Conservation (phyloP, 163 green algal genomes). For the Chlamydomonas reinhardtii region DNA sequence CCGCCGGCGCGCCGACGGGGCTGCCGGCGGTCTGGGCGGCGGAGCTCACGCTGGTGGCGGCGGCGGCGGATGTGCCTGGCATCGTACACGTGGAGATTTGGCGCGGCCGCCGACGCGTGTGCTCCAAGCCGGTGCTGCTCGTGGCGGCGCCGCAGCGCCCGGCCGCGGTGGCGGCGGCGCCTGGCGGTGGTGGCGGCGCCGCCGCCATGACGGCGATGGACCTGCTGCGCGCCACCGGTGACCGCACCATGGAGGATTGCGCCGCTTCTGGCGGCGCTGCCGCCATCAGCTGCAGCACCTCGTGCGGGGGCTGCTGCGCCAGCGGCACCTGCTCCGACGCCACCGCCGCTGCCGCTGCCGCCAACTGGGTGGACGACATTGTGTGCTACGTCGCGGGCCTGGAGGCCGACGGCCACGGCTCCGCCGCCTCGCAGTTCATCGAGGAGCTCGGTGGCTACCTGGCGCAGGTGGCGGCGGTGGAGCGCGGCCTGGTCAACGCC, state of each 20-base stretch:
- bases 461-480: conserved; percentile 17
- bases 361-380: conserved; percentile 15
- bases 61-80: conserved; percentile 17
- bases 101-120: conserved; percentile 32
- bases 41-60: conserved; percentile 23
- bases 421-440: conserved; percentile 14
- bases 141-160: not conserved
- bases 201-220: not conserved
- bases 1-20: not conserved
- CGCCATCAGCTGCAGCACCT: not conserved
- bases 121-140: conserved; percentile 14
- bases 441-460: conserved; percentile 38
- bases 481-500: not conserved
- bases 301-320: too few species aligned
- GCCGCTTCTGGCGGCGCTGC: not conserved
- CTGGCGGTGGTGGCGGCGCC: not conserved
- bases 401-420: not conserved
- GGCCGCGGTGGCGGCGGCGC: not conserved
- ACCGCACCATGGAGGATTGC: too few species aligned
- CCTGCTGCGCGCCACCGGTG: too few species aligned
- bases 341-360: not conserved
- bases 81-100: conserved; percentile 31
- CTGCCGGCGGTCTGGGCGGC: not conserved
- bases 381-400: not conserved
- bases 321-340: not conserved